Evolutionary conservation across 2,329 filamentous ascomycete genomes (phyloP), one percentile per base, ranked within the genome.

Genomic region (Colletotrichum ledebouriae): DNA sequence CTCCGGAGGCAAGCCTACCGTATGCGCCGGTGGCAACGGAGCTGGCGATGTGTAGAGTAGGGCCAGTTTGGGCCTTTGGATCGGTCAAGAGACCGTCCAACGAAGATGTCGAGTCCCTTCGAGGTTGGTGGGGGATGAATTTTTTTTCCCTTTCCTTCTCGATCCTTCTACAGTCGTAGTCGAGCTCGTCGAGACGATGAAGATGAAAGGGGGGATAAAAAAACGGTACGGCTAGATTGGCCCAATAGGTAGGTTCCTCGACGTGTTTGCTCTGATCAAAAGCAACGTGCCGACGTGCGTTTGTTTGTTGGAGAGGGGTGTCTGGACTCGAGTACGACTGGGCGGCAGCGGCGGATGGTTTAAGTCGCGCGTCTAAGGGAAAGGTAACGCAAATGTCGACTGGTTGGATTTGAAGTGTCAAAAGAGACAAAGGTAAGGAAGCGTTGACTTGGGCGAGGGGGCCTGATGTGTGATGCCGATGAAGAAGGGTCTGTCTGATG

Each of bases 21-120:
- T 87, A 83, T 87, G 86, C 82, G 86, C 86, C 84, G 85, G 86
- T 83, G 89, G 89, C 83, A 89, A 88, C 79, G 88, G 83, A 82
- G 86, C 85, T 79, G 85, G 85, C 74, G 84, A 86, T 76, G 85
- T 84, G 83, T 88, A 88, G 75, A 85, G 74, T 75, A 84, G 82
- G 83, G 87, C 89, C 89, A 91, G 87, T 79, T 90, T 92, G 86
- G 78, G 71, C 72, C 72, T 71, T 59, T 67, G 70, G 73, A 74
- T 74, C 76, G 76, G 75, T 73, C 75, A 73, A 73, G 73, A 74
- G 76, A 77, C 74, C 73, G 68, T 69, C 59, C 63, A 46, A 25
- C 46, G 49, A 33, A 52, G 20, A 55, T 46, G 46, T 65, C n/a
- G 44, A 44, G 37, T 56, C 29, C 17, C 42, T 39, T 58, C 20